phyloP scores from a whole-genome alignment of 495 filamentous ascomycete genomes.

The Penicillium canariense region DNA sequence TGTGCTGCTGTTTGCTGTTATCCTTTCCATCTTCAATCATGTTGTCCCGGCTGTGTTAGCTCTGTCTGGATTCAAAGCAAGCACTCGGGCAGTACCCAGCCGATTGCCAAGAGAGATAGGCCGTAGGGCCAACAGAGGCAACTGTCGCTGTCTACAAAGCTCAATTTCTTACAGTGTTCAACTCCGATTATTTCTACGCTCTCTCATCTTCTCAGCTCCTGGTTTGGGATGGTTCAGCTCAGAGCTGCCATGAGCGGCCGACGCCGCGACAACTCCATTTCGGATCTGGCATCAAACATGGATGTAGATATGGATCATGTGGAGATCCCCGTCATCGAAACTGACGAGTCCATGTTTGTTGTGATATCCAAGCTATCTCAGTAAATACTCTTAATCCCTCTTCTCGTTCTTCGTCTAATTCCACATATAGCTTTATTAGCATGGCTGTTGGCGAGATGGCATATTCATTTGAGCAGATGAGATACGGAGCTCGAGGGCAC shows the following conservation, averaged over 20 bases:
- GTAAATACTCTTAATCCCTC: slow-evolving; percentile 38
- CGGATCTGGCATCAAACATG: slow-evolving; percentile 4
- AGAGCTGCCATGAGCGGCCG: background rate
- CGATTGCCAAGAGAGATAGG: background rate
- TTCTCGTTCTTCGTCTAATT: background rate
- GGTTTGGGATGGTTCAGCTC: background rate
- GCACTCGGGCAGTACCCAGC: background rate
- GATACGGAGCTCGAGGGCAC: slow-evolving; percentile 62
- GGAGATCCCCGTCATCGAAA: slow-evolving; percentile 60
- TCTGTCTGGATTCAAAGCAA: background rate
- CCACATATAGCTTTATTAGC: slow-evolving; percentile 35
- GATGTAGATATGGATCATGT: slow-evolving; percentile 19
- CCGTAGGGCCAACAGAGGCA: background rate
- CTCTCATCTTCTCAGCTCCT: no score
- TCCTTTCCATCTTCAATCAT: background rate
- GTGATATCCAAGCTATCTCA: slow-evolving; percentile 67
- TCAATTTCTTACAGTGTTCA: background rate
- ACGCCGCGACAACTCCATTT: background rate
- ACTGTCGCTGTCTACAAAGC: background rate
- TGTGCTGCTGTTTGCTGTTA: no score
- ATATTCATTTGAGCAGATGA: slow-evolving; percentile 76
- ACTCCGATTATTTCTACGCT: background rate
- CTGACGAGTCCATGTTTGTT: slow-evolving; percentile 61
- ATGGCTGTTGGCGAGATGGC: slow-evolving; percentile 61
- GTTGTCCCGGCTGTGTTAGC: background rate